A percentile compares a stretch with the other conserved stretches of the same genome.
Evolutionary conservation across 2,329 filamentous ascomycete species (phyloP).

Genomic region (Phaeoacremonium minimum): DNA sequence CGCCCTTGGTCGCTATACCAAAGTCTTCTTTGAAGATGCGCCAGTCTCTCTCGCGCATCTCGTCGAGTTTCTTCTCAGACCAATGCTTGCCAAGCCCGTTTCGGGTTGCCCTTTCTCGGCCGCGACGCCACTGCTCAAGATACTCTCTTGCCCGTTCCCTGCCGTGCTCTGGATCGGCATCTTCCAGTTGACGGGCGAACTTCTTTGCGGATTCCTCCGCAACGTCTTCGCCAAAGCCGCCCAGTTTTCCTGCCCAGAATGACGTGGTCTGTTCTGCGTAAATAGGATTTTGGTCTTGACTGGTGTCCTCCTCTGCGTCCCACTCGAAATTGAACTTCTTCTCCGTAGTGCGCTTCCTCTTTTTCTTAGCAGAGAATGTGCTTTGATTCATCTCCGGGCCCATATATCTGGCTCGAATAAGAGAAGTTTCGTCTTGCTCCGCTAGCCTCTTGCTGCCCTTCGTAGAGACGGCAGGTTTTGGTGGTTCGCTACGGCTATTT

Average conservation of each 20-base stretch:
- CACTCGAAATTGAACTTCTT: conserved; percentile 99
- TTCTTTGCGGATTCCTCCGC: conserved; percentile 51
- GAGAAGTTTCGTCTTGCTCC: conserved; percentile 66
- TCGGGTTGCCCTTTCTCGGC: conserved; percentile 67
- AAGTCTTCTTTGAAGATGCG: conserved; percentile 99
- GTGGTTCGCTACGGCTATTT: conserved; percentile 3
- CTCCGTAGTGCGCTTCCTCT: conserved; percentile 85
- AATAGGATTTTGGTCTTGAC: conserved; percentile 73
- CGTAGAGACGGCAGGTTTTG: conserved; percentile 3
- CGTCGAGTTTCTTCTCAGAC: conserved; percentile 86
- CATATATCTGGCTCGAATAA: conserved; percentile 82
- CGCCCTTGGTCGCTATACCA: conserved; percentile 92
- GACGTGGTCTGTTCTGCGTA: conserved; percentile 66
- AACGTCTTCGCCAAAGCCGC: conserved; percentile 48
- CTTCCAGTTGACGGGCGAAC: conserved; percentile 65
- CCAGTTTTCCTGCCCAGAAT: conserved; percentile 34
- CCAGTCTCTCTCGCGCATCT: conserved; percentile 98
- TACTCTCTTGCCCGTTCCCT: conserved; percentile 72
- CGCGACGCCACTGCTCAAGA: conserved; percentile 77
- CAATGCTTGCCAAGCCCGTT: conserved; percentile 87
- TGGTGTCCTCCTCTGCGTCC: conserved; percentile 93
- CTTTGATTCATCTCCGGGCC: conserved; percentile 79
- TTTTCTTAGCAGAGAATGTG: conserved; percentile 93
- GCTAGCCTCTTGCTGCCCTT: conserved; percentile 37
- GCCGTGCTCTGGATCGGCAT: conserved; percentile 73